These are phyloP conservation scores for Phaeosphaeriaceae sp. DNA, from an alignment of 2,329 filamentous ascomycete species.

Conservation along the genomic window DNA sequence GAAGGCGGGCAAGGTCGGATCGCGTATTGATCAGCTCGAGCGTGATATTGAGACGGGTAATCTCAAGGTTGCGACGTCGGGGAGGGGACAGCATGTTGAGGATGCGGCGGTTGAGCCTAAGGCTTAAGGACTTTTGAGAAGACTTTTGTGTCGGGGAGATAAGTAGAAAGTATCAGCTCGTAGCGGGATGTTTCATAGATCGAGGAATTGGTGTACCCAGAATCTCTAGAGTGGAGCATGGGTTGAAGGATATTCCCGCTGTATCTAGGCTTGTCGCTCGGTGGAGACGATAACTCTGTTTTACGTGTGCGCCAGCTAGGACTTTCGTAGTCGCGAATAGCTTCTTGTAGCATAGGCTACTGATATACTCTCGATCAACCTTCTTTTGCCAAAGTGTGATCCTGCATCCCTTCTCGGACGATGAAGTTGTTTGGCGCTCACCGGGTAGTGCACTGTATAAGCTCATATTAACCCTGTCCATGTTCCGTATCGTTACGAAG, in stretches of 20 bases:
- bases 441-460: not conserved
- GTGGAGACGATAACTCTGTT: not conserved
- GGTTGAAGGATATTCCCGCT: not conserved
- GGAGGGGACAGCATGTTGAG: constrained; percentile 12
- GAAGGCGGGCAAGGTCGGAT: constrained; percentile 37
- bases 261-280: not conserved
- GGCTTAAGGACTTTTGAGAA: constrained; percentile 17
- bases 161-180: too few relatives aligned
- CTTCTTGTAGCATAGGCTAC: constrained; percentile 6
- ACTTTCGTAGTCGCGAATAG: not conserved
- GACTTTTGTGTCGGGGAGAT: too few relatives aligned
- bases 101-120: constrained; percentile 27
- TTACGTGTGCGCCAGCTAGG: not conserved
- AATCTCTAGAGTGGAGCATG: not conserved
- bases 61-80: constrained; percentile 31
- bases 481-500: too few relatives aligned
- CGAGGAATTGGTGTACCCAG: too few relatives aligned
- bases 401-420: not conserved
- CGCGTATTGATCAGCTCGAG: constrained; percentile 44
- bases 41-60: constrained; percentile 48
- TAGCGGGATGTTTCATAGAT: too few relatives aligned
- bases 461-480: not conserved
- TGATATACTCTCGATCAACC: constrained; percentile 2
- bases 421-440: not conserved
- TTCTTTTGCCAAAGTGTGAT: not conserved